Conservation (phyloP, 2,329 filamentous ascomycete genomes). For the Ilyonectria destructans region DNA sequence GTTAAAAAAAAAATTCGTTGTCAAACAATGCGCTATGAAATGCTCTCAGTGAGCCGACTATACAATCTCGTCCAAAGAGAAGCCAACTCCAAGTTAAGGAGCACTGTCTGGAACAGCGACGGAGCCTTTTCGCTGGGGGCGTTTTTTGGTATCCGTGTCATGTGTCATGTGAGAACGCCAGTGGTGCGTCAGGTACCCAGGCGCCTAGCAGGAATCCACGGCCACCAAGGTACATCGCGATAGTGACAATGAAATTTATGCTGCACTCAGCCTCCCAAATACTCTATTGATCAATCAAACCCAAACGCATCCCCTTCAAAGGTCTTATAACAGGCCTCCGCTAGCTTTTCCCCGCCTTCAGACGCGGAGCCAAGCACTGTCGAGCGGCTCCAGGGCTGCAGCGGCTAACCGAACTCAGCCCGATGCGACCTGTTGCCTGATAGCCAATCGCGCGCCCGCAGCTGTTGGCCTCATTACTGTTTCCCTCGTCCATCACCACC, state of each 20-base stretch:
- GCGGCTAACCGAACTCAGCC: slow-evolving; percentile 43
- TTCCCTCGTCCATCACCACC: slow-evolving; percentile 48
- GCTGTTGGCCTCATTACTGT: slow-evolving; percentile 44
- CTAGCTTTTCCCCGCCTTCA: slow-evolving; percentile 15
- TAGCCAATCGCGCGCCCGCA: slow-evolving; percentile 45
- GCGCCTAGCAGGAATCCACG: slow-evolving; percentile 38
- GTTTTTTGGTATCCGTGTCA: slow-evolving; percentile 32
- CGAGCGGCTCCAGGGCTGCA: neutral
- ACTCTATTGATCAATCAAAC: slow-evolving; percentile 3
- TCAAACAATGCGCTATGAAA: neutral
- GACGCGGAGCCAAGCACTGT: neutral
- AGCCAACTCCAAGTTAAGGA: slow-evolving; percentile 9
- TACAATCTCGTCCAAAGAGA: neutral
- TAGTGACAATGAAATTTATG: slow-evolving; percentile 21
- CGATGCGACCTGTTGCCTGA: slow-evolving; percentile 37
- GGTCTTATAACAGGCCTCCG: neutral
- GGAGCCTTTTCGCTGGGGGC: slow-evolving; percentile 12
- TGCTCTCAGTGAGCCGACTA: neutral
- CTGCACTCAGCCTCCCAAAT: neutral
- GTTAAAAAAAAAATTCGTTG: neutral
- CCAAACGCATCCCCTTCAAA: neutral
- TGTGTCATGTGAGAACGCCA: slow-evolving; percentile 43
- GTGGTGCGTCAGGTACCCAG: slow-evolving; percentile 33
- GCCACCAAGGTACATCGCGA: slow-evolving; percentile 34
- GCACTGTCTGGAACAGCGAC: slow-evolving; percentile 8